phyloP scores from a whole-genome alignment of 257 asterid genomes.

The Solanum lycopersicoides region DNA sequence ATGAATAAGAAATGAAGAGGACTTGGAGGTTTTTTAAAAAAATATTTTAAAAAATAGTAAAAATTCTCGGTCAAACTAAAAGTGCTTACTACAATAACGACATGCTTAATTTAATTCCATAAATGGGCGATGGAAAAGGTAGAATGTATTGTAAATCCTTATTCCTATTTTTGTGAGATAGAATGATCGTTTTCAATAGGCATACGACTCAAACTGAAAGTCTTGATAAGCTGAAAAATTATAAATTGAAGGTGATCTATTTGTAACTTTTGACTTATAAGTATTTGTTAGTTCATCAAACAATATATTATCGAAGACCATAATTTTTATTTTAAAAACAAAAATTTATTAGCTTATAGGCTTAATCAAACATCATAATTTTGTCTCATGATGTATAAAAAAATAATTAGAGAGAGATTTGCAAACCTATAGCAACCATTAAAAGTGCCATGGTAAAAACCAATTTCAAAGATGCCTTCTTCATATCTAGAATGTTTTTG shows the following conservation, averaged over 20 bases:
- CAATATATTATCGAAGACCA: no score
- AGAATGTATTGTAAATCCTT: not conserved
- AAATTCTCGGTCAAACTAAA: not conserved
- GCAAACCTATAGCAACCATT: no score
- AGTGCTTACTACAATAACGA: fast-evolving
- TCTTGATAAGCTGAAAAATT: not conserved
- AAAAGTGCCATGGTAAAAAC: no score
- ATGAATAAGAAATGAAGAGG: not conserved
- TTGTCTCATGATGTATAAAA: no score
- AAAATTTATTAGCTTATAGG: no score
- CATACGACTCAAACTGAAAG: fast-evolving
- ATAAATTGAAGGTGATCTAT: not conserved
- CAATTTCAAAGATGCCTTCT: no score
- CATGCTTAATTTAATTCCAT: not conserved
- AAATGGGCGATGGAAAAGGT: no score
- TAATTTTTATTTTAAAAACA: no score
- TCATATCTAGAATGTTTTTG: no score
- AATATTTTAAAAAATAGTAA: not conserved
- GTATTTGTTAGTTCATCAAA: no score
- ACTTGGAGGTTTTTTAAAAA: not conserved
- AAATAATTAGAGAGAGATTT: no score
- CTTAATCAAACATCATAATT: no score
- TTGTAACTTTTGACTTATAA: not conserved
- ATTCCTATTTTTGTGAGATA: not conserved
- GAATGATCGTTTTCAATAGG: not conserved